Conservation (phyloP, 805 yeast genomes). For the Nakazawaea siamensis region DNA sequence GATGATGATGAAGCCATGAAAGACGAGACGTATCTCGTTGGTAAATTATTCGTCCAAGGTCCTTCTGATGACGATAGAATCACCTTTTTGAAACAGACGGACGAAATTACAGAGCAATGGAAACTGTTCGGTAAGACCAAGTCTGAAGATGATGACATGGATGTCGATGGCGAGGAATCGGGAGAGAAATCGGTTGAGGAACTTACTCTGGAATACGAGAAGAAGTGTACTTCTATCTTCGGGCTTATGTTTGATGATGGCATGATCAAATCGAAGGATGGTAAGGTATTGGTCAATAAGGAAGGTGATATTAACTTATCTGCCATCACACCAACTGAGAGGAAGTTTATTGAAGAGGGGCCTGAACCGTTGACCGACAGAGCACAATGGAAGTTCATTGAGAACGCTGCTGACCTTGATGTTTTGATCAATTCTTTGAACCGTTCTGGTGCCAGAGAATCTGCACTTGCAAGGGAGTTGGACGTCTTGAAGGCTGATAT, state of each 20-base stretch:
- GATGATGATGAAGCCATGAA: constrained; percentile 36
- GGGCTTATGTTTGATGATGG: constrained; percentile 23
- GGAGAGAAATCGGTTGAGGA: constrained; percentile 7
- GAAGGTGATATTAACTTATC: constrained; percentile 24
- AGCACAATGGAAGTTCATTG: constrained; percentile 65
- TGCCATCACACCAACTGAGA: constrained; percentile 24
- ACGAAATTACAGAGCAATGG: constrained; percentile 33
- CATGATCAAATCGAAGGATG: constrained; percentile 16
- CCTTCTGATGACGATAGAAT: constrained; percentile 47
- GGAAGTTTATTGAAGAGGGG: constrained; percentile 62
- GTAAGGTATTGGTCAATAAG: constrained; percentile 23
- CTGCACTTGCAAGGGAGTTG: constrained; percentile 55
- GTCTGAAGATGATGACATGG: constrained; percentile 14
- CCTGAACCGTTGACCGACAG: constrained; percentile 45
- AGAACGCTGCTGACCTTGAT: constrained; percentile 49
- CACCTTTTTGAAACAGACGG: constrained; percentile 16
- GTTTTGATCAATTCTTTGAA: constrained; percentile 58
- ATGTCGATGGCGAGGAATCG: constrained; percentile 11
- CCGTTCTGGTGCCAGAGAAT: constrained; percentile 69
- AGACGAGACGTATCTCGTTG: constrained; percentile 65
- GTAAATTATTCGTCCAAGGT: constrained; percentile 87
- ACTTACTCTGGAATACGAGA: constrained; percentile 1
- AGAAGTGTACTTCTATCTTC: constrained; percentile 15
- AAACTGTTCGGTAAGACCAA: constrained; percentile 7
- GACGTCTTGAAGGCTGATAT: constrained; percentile 43